Evolutionary conservation across 2,329 filamentous ascomycete genomes (phyloP), one percentile per base, ranked within the genome.

Genomic region (Dactylonectria estremocensis): DNA sequence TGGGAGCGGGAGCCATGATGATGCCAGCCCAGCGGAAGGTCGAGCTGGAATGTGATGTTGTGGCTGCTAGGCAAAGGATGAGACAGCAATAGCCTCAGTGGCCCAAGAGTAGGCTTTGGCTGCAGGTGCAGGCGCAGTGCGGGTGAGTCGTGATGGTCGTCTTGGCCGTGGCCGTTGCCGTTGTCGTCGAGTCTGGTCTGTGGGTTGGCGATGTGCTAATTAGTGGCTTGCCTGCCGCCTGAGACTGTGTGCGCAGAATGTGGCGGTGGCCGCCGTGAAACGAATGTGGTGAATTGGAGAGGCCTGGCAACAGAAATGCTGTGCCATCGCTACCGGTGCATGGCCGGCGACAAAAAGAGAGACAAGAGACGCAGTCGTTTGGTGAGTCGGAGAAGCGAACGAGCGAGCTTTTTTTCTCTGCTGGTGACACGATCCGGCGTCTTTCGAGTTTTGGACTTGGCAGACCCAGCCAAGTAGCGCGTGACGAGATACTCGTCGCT

Each of bases 281-380:
- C 33, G 20, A 49, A 57, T 61, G 50, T 64, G 46, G 46, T 55
- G 55, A 64, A 65, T 61, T 48, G 59, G 60, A 65, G 60, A 67
- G 59, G 59, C 66, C 54, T 66, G 16, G 37, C 37, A 67, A 62
- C 68, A 69, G 68, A 45, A 70, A 67, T 67, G 67, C 74, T 76
- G 68, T 68, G 74, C 72, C 74, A 76, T 76, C 52, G 71, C 74
- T 74, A 66, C 69, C 60, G 64, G 66, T 60, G 67, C 69, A 72
- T 67, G 52, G 71, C 72, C 68, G 67, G 67, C 49, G 43, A 61
- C 48, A 35, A 67, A 61, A 54, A 58, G 37, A 60, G 59, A 59
- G 14, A 65, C 50, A 68, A 66, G 55, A 69, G 61, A 70, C 68
- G 45, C 46, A 52, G 53, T 60, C 63, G 57, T 22, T 50, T 48